Evolutionary conservation across 176 grass and related monocot species (phyloP), one percentile per base, ranked within the genome.

Genomic region (Carex scoparia): DNA sequence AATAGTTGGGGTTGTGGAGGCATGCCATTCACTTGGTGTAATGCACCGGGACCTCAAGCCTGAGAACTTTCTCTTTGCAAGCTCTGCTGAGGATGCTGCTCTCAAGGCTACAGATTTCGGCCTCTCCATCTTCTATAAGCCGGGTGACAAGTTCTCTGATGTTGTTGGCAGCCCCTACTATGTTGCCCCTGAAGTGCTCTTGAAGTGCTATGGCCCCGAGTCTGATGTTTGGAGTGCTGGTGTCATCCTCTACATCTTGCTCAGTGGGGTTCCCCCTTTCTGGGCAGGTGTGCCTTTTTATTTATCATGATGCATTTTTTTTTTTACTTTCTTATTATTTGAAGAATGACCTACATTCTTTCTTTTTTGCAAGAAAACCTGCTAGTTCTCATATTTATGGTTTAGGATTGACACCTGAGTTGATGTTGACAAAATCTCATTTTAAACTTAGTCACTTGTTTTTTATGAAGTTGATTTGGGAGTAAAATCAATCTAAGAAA

Each of bases 201-300:
- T 88, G 80, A 99, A 99, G 87, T 96, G 84, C 56, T 99, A 99
- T 87, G 97, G 97, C 86, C 93, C 90, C 40, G 97, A 99, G 95
- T 89, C 97, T 84, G 97, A 99, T 94, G 97, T 99, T 14, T 99
- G 97, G 97, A 99, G 97, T 4, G 97, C 97, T 71, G 97, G 97
- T 62, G 88, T 99, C 67, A 99, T 99, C 84, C 85, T 96, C 60
- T 99, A 99, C 80, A 99, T 99, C 90, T 91, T 99, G 85, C 87
- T 99, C 80, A 96, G 97, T 65, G 97, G 97, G 54, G 97, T 99
- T 31, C 97, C 97, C 27, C 97, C 93, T 83, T 99, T 99, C 86
- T 99, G 97, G 97, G 97, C 91, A 89, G 97, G 97, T 99, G 13
- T 38, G 40, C 19, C 42, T 30, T 75, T 27, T 3, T 27, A 30